Evolutionary conservation across 1,284 basidiomycete species (phyloP), one percentile per base, ranked within the genome.

Genomic region (Malassezia sympodialis): DNA sequence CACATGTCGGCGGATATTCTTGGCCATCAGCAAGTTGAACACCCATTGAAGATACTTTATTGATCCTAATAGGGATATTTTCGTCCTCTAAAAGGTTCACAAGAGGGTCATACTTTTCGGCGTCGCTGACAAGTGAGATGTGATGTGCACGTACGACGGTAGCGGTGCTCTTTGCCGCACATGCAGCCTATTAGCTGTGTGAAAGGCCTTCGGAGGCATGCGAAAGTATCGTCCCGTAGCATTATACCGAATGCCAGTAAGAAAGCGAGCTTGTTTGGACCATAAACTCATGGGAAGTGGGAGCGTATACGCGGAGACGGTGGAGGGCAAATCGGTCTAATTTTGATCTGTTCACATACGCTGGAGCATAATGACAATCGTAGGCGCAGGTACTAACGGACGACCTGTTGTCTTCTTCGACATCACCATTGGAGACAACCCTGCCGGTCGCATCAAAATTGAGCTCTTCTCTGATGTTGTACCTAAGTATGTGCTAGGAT

Each of bases 381-480:
- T 15, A 5, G 68, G 68, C 2, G 67, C 67, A 24, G 68, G 68
- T 8, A 64, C 67, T 21, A 67, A 69, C 30, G 66, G 66, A 0
- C 58, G 76, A 11, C 93, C 93, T 0, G 79, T 96, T 52, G 91
- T 96, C 35, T 98, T 96, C 76, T 91, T 94, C 73, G 87, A 93
- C 70, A 82, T 94, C 73, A 67, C 78, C 19, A 84, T 90, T 72
- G 79, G 79, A 67, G 78, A 76, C 51, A 43, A 76, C 14, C 67
- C 78, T 0, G 75, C 79, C 1, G 88, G 87, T 0, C 81, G 85
- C 51, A 81, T 96, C 72, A 81, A 84, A 57, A 89, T 94, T 79
- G 84, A 73, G 51, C 58, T 96, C 28, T 94, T 81, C 70, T 85
- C 87, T 76, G 90, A 94, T 69, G 83, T 90, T 47, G 88, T 87